Conservation (phyloP, 1,284 basidiomycete species). For the Grifola frondosa region DNA sequence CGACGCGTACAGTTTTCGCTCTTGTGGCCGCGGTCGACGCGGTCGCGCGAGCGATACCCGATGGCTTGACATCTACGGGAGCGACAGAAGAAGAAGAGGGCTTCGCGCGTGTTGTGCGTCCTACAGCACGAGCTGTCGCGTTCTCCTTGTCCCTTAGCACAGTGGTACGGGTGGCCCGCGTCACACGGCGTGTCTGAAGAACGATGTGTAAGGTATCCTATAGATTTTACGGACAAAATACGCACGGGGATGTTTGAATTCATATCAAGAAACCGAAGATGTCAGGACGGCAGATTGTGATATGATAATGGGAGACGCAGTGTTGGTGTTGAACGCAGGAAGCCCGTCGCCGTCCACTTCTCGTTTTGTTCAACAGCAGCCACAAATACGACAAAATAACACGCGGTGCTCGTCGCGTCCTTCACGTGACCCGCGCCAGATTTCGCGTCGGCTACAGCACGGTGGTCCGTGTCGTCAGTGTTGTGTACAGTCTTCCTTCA, state of each 20-base stretch:
- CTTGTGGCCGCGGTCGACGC: slow-evolving; percentile 40
- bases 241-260: slow-evolving; percentile 37
- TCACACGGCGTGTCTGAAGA: slow-evolving; percentile 54
- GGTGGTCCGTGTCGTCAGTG: not conserved
- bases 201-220: not conserved
- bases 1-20: slow-evolving; percentile 31
- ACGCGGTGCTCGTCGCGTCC: slow-evolving; percentile 25
- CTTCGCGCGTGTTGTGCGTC: slow-evolving; percentile 57
- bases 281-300: slow-evolving; percentile 16
- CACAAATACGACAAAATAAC: slow-evolving; percentile 34
- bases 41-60: slow-evolving; percentile 28
- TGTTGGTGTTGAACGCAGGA: slow-evolving; percentile 20
- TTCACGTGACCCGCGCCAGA: slow-evolving; percentile 22
- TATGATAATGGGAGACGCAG: too few species aligned
- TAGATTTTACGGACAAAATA: not conserved
- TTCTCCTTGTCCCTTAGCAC: slow-evolving; percentile 65
- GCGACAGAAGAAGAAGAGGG: slow-evolving; percentile 44
- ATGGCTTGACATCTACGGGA: slow-evolving; percentile 34
- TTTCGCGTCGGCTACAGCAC: not conserved
- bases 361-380: slow-evolving; percentile 35
- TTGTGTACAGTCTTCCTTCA: not conserved
- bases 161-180: slow-evolving; percentile 49
- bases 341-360: slow-evolving; percentile 13
- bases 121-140: slow-evolving; percentile 49
- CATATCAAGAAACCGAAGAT: slow-evolving; percentile 29